These are phyloP conservation scores for Sambucus nigra DNA, from an alignment of 129 eudicot genomes.

Conservation along the genomic window DNA sequence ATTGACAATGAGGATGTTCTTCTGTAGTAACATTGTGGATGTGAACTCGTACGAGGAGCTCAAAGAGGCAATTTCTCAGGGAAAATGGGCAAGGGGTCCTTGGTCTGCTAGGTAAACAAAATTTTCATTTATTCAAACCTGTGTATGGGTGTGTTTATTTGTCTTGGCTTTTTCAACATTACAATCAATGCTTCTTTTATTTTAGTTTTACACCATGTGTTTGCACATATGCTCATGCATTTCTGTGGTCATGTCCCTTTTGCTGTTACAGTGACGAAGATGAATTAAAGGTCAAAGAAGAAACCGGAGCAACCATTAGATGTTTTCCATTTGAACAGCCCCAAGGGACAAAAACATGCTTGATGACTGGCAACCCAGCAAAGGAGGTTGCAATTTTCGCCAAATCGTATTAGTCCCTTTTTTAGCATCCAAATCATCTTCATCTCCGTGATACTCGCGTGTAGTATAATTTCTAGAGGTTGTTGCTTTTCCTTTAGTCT, in stretches of 20 bases:
- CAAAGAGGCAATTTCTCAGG: constrained; percentile 67
- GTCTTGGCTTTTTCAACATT: neutral
- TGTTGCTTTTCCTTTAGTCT: neutral
- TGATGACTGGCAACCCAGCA: constrained; percentile 73
- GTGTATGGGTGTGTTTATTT: neutral
- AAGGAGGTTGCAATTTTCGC: constrained; percentile 93
- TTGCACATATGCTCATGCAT: neutral
- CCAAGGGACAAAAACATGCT: constrained; percentile 48
- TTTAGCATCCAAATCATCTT: neutral
- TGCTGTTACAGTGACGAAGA: constrained; percentile 44
- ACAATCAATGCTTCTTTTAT: neutral
- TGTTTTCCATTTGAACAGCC: constrained; percentile 94
- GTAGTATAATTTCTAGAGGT: neutral
- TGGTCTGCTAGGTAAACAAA: constrained; percentile 75
- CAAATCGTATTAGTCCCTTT: constrained; percentile 53
- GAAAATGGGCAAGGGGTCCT: constrained; percentile 99
- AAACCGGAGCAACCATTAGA: constrained; percentile 83
- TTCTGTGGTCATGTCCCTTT: neutral
- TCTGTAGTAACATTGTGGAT: constrained; percentile 79
- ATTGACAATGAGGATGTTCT: constrained; percentile 7
- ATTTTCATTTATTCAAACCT: neutral
- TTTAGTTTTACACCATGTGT: neutral
- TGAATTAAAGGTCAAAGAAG: constrained; percentile 77
- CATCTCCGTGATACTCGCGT: neutral
- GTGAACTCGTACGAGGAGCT: constrained; percentile 77